These are phyloP conservation scores for Leccinum holopus DNA, from an alignment of 1,284 basidiomycete genomes.

Conservation along the genomic window DNA sequence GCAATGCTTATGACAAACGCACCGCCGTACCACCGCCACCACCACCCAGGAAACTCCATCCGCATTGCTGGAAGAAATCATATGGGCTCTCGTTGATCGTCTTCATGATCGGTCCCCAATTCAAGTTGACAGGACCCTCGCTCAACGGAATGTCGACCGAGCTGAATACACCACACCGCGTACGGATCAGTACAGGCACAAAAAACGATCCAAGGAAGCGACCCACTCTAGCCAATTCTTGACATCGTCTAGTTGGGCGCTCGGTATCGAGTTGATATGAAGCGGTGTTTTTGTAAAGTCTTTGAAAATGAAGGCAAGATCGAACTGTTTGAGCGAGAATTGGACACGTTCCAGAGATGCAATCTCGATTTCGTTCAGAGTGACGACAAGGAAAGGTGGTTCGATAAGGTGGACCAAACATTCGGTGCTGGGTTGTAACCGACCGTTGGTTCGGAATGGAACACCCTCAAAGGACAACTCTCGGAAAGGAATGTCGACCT, in stretches of 20 bases:
- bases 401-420: constrained; percentile 96
- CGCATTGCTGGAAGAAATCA: constrained; percentile 95
- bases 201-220: constrained; percentile 2
- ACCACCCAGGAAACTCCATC: constrained; percentile 87
- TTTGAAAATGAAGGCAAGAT: constrained; percentile 95
- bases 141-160: constrained; percentile 96
- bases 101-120: constrained; percentile 98
- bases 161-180: constrained; percentile 39
- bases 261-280: constrained; percentile 96
- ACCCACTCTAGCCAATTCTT: constrained; percentile 98
- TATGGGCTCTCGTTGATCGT: constrained; percentile 94
- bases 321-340: constrained; percentile 96
- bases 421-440: constrained; percentile 95
- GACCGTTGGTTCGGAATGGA: constrained; percentile 92
- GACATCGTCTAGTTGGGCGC: constrained; percentile 87
- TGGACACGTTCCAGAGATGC: constrained; percentile 97
- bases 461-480: constrained; percentile 98
- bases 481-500: constrained; percentile 96
- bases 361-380: constrained; percentile 92
- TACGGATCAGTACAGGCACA: constrained; percentile 10
- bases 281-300: constrained; percentile 92
- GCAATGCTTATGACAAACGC: constrained; percentile 13
- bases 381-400: constrained; percentile 95
- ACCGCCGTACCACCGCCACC: constrained; percentile 72
- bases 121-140: constrained; percentile 96